A percentile compares a stretch with the other conserved stretches of the same genome.
Conservation (phyloP, 2,329 filamentous ascomycete genomes). For the Orbilia blumenaviensis region DNA sequence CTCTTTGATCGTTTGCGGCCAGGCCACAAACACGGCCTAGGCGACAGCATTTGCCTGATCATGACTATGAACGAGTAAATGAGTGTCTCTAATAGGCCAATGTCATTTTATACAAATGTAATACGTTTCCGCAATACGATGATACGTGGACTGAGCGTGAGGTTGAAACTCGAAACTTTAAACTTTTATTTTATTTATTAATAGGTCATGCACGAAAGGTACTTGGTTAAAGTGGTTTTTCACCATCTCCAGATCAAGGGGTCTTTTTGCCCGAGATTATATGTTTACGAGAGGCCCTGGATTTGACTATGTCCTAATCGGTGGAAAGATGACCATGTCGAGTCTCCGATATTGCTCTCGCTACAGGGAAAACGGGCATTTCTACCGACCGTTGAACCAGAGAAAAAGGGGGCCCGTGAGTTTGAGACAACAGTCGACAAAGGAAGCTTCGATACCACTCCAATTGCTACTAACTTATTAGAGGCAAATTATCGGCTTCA, state of each 20-base stretch:
- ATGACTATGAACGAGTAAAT: too few relatives aligned
- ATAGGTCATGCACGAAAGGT: too few relatives aligned
- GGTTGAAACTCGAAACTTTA: too few relatives aligned
- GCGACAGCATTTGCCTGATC: conserved; percentile 3
- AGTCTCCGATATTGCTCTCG: neutral
- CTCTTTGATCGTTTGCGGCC: conserved; percentile 7
- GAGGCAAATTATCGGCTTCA: too few relatives aligned
- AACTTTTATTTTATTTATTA: too few relatives aligned
- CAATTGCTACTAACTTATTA: too few relatives aligned
- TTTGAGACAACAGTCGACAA: neutral
- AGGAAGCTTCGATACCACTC: too few relatives aligned
- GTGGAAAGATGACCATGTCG: neutral
- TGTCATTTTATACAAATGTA: too few relatives aligned
- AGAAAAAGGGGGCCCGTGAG: neutral
- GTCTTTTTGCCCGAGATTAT: neutral
- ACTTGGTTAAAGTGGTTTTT: conserved; percentile 3
- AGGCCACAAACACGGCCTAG: neutral
- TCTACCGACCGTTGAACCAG: conserved; percentile 19
- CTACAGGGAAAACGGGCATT: neutral
- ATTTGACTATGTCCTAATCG: neutral
- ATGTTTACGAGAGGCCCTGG: neutral
- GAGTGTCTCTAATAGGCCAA: neutral
- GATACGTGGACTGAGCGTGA: neutral
- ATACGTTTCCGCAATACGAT: too few relatives aligned
- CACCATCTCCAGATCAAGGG: neutral